phyloP scores from a whole-genome alignment of 805 yeast genomes.

The Kodamaea lidongshanica region DNA sequence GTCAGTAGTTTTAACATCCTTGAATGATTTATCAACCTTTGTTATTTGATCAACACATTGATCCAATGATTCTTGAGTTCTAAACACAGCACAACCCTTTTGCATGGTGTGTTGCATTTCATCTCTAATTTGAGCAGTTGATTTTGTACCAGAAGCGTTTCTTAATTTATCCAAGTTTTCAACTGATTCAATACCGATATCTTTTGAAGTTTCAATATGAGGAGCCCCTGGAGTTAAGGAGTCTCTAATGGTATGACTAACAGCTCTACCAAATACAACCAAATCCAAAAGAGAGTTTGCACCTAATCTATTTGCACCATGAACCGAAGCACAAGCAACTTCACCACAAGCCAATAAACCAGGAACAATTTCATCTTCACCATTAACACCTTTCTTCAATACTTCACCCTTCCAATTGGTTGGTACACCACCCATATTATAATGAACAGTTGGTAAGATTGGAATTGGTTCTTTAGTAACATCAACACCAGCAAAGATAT shows the following conservation, averaged over 20 bases:
- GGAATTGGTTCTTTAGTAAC: conserved; percentile 99
- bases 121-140: conserved; percentile 85
- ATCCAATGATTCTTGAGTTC: conserved; percentile 87
- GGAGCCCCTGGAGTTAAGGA: conserved; percentile 84
- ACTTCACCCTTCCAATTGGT: conserved; percentile 97
- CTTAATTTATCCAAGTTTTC: conserved; percentile 86
- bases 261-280: conserved; percentile 98
- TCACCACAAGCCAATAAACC: conserved; percentile 98
- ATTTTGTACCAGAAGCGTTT: conserved; percentile 71
- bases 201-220: conserved; percentile 73
- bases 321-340: conserved; percentile 98
- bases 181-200: conserved; percentile 82
- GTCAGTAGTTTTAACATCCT: conserved; percentile 80
- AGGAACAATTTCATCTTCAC: conserved; percentile 85
- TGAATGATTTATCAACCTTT: conserved; percentile 67
- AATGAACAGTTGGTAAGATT: conserved; percentile 95
- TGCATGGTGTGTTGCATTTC: conserved; percentile 97
- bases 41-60: conserved; percentile 80
- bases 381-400: conserved; percentile 71
- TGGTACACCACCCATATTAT: conserved; percentile 99
- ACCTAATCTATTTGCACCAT: conserved; percentile 98
- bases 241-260: conserved; percentile 84
- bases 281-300: conserved; percentile 95
- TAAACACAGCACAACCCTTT: conserved; percentile 92
- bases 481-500: conserved; percentile 98